Evolutionary conservation across 768 basidiomycete species (phyloP).

Genomic region (Auricularia sp.): DNA sequence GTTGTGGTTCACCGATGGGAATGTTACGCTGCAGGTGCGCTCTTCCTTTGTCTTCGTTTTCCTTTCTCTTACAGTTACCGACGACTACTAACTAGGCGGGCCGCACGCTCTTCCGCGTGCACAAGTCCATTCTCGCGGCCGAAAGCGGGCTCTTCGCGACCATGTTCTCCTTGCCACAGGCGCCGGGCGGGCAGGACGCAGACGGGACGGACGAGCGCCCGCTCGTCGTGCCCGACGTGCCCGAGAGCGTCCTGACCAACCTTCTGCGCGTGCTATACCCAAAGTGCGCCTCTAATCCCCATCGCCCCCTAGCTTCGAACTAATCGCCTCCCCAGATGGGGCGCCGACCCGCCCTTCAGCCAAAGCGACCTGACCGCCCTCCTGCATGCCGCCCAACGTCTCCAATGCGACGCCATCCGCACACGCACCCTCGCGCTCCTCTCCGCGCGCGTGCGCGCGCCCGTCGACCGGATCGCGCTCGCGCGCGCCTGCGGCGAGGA

Average conservation of each 20-base stretch:
- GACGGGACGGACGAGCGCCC: background rate
- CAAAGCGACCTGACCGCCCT: background rate
- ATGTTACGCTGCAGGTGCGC: no score
- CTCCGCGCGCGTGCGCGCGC: background rate
- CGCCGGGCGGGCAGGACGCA: background rate
- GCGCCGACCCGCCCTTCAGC: background rate
- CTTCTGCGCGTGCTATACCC: background rate
- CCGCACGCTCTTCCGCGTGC: conserved; percentile 1
- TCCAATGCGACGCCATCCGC: conserved; percentile 4
- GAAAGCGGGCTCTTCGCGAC: conserved; percentile 3
- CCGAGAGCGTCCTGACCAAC: background rate
- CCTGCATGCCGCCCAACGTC: background rate
- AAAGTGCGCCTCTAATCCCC: no score
- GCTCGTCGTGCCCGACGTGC: background rate
- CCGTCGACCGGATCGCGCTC: conserved; percentile 2
- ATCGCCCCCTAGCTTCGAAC: no score
- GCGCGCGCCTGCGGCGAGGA: conserved; percentile 2
- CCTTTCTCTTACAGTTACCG: background rate
- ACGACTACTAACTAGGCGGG: conserved; percentile 3
- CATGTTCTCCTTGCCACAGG: conserved; percentile 1
- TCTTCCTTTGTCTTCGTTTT: background rate
- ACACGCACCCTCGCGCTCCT: background rate
- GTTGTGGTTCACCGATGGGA: no score
- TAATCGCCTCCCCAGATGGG: no score
- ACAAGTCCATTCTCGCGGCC: conserved; percentile 2